Base-by-base conservation (phyloP, 345 rosid species). In the Hibiscus trionum region DNA sequence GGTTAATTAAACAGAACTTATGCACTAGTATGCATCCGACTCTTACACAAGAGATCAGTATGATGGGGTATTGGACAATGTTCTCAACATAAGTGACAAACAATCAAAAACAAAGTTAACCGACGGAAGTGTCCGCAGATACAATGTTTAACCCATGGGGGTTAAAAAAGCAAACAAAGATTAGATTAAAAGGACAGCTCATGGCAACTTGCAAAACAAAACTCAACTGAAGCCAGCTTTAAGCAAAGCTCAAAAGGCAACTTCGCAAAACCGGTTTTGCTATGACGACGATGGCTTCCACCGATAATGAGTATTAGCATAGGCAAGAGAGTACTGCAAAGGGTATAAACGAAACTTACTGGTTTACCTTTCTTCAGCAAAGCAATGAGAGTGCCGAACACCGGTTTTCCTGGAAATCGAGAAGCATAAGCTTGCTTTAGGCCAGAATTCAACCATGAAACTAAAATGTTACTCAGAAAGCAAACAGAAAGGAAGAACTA, bases 301-400 rank as follows among this genome's bases (percentile, higher is more conserved):
- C 4, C 15, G 9, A 6, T n/a, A 52, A 44, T 11, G 47, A 44
- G 14, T 37, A 19, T 3, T 10, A 61, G 56, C 11, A 77, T 24
- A 31, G 63, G 50, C 17, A 26, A 24, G 11, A 33, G 37, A 42
- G 53, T 56, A 1, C n/a, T 10, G 11, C 16, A 52, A 44, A 24
- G 27, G 60, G 44, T n/a, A 52, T 27, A 50, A n/a, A 37, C 46
- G 37, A 11, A 64, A 69, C 97, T 88, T 81, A 92, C 99, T 72
- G 99, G 97, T 86, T 82, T 86, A 66, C 97, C 93, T 77, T 71
- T 84, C 75, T 90, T 75, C 10, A 92, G 81, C 64, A 95, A 78
- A 82, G 99, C 88, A 77, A 92, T 85, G 72, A 95, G 93, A 24
- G 94, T 90, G 70, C 99, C 97, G 75, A 95, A 95, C 68, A 95